A percentile compares a stretch with the other conserved stretches of the same genome.
Conservation (phyloP, 192 early-diverging fungal genomes). For the Powellomyces hirtus region DNA sequence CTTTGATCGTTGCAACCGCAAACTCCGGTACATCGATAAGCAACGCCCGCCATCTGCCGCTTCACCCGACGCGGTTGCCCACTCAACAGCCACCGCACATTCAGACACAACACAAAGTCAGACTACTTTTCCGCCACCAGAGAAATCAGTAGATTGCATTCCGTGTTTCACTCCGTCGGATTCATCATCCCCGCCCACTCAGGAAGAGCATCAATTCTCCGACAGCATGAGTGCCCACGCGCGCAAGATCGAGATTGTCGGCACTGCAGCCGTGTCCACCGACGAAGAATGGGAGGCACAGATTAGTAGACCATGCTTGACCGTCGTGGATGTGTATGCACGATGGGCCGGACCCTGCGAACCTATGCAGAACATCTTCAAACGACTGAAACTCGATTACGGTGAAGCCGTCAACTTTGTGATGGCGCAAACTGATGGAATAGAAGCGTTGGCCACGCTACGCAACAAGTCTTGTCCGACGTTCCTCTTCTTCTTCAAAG, state of each 20-base stretch:
- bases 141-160: too few species aligned
- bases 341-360: slow-evolving; percentile 64
- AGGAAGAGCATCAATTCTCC: too few species aligned
- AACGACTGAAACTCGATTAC: slow-evolving; percentile 56
- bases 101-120: too few species aligned
- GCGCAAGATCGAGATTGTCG: slow-evolving; percentile 29
- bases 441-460: slow-evolving; percentile 42
- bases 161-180: too few species aligned
- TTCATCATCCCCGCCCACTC: too few species aligned
- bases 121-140: too few species aligned
- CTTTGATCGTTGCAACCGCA: too few species aligned
- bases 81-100: too few species aligned
- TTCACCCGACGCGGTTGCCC: too few species aligned
- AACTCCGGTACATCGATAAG: too few species aligned
- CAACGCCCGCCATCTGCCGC: too few species aligned
- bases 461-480: slow-evolving; percentile 59
- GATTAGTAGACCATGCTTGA: slow-evolving; percentile 33
- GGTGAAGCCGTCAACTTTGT: slow-evolving; percentile 48
- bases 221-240: slow-evolving; percentile 39
- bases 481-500: slow-evolving; percentile 57
- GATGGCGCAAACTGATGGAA: slow-evolving; percentile 49
- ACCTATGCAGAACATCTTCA: slow-evolving; percentile 58
- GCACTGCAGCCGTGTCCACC: slow-evolving; percentile 10
- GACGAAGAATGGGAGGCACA: slow-evolving; percentile 47
- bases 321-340: slow-evolving; percentile 52